phyloP scores from a whole-genome alignment of 306 rosid species.

The Pyrus betulifolia region DNA sequence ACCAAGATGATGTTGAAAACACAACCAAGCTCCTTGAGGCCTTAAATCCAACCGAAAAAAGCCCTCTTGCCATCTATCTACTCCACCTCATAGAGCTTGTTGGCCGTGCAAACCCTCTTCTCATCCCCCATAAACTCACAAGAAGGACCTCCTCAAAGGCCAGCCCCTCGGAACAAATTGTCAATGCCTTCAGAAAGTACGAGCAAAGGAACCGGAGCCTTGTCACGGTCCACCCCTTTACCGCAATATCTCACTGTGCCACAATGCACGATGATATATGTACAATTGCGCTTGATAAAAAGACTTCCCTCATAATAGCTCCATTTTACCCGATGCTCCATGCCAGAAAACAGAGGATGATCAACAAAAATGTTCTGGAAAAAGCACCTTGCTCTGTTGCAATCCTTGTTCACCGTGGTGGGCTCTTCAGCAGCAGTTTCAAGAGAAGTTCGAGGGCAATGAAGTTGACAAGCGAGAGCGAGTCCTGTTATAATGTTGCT shows the following conservation, averaged over 20 bases:
- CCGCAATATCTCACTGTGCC: constrained; percentile 15
- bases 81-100: constrained; percentile 26
- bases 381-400: constrained; percentile 33
- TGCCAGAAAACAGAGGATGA: neutral
- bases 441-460: neutral
- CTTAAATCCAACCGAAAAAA: constrained; percentile 15
- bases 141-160: neutral
- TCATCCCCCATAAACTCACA: constrained; percentile 17
- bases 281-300: constrained; percentile 19
- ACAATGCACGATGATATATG: constrained; percentile 29
- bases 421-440: neutral
- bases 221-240: constrained; percentile 17
- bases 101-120: constrained; percentile 16
- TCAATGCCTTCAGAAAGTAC: constrained; percentile 21
- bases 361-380: constrained; percentile 18
- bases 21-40: constrained; percentile 31
- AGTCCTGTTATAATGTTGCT: constrained; percentile 14
- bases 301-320: constrained; percentile 10
- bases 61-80: constrained; percentile 15
- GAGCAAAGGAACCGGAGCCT: constrained; percentile 5
- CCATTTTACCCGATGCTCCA: constrained; percentile 16
- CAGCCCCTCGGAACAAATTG: constrained; percentile 7
- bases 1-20: constrained; percentile 11
- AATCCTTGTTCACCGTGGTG: constrained; percentile 24
- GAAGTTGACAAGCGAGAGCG: neutral